A percentile compares a stretch with the other conserved stretches of the same genome.
These are phyloP conservation scores for Aegle marmelos DNA, from an alignment of 345 rosid species.

Conservation along the genomic window DNA sequence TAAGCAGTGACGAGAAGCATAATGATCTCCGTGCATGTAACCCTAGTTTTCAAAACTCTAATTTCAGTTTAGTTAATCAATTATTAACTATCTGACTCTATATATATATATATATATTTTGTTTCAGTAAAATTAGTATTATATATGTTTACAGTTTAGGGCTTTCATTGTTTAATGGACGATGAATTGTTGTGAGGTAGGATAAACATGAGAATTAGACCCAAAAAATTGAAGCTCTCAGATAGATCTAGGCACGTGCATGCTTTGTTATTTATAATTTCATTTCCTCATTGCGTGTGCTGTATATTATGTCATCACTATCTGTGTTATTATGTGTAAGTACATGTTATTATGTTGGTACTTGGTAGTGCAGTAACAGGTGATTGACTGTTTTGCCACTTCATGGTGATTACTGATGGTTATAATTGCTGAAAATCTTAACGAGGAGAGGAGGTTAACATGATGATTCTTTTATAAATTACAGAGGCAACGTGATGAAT, in stretches of 20 bases:
- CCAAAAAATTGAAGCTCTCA: slow-evolving; percentile 77
- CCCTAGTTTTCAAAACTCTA: background rate
- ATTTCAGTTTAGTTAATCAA: background rate
- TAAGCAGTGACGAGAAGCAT: slow-evolving; percentile 59
- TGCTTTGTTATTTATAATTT: background rate
- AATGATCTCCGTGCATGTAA: slow-evolving; percentile 75
- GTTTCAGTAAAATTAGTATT: background rate
- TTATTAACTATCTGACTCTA: background rate
- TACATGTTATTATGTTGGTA: no score
- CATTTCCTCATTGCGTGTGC: background rate
- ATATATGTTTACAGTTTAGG: background rate
- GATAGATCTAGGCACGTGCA: slow-evolving; percentile 72
- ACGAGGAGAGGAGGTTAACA: background rate
- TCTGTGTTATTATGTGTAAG: background rate
- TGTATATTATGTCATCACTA: background rate
- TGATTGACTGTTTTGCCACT: background rate
- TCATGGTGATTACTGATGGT: background rate
- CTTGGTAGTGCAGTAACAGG: no score
- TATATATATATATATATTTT: background rate
- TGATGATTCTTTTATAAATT: background rate
- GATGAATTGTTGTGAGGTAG: slow-evolving; percentile 28
- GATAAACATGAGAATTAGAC: slow-evolving; percentile 67
- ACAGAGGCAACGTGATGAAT: slow-evolving; percentile 76
- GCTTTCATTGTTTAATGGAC: background rate
- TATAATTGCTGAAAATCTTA: background rate